phyloP scores from a whole-genome alignment of 1,284 basidiomycete genomes.

The Fomitopsis pinicola region DNA sequence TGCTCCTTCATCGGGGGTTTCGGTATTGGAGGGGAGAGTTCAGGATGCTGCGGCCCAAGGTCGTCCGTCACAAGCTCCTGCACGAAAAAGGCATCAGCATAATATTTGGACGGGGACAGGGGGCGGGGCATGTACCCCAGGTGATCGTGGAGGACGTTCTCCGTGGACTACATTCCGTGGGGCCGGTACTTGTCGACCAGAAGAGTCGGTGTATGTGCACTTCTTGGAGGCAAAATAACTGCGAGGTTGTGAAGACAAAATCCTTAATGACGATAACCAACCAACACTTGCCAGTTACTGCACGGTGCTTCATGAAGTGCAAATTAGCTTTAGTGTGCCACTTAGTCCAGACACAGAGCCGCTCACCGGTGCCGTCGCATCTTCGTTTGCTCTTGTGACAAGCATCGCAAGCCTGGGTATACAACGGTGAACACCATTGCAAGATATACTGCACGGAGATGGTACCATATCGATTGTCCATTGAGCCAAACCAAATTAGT shows the following conservation, averaged over 20 bases:
- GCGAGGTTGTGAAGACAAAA: conserved; percentile 9
- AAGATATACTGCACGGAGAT: background rate
- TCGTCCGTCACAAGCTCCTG: conserved; percentile 2
- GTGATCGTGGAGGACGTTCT: conserved; percentile 9
- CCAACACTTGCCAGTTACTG: conserved; percentile 63
- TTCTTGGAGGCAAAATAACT: conserved; percentile 78
- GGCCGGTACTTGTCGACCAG: conserved; percentile 71
- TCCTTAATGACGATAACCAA: background rate
- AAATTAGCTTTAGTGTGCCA: conserved; percentile 7
- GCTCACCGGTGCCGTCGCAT: conserved; percentile 75
- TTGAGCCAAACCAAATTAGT: background rate
- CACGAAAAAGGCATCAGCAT: background rate
- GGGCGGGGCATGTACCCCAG: conserved; percentile 8
- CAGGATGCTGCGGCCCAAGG: background rate
- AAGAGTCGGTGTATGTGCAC: conserved; percentile 77
- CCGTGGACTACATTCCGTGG: conserved; percentile 34
- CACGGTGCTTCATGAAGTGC: conserved; percentile 54
- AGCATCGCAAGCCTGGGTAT: conserved; percentile 66
- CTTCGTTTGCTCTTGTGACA: conserved; percentile 81
- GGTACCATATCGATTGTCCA: background rate
- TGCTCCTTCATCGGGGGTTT: background rate
- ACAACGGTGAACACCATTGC: conserved; percentile 3
- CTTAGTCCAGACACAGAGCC: conserved; percentile 7
- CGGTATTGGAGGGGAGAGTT: background rate
- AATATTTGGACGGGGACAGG: no score